These are phyloP conservation scores for Stagonosporopsis rhizophila DNA, from an alignment of 2,329 filamentous ascomycete species.

Conservation along the genomic window DNA sequence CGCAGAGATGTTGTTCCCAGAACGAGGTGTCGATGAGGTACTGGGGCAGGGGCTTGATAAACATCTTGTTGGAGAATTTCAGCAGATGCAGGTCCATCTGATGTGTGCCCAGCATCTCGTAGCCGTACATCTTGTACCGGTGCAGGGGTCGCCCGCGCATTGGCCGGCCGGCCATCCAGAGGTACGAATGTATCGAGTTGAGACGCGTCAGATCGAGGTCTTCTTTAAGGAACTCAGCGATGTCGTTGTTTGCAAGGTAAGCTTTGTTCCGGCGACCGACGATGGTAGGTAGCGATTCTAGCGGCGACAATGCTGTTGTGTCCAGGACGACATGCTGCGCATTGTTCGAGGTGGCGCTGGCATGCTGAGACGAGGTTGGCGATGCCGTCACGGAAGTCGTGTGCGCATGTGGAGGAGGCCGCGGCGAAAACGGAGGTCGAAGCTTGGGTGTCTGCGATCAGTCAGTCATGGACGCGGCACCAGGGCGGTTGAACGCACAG, in stretches of 20 bases:
- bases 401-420: constrained; percentile 26
- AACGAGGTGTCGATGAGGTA: constrained; percentile 41
- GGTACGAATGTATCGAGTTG: constrained; percentile 43
- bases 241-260: constrained; percentile 36
- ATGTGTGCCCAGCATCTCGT: constrained; percentile 40
- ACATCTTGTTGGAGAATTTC: constrained; percentile 39
- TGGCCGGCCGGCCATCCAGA: constrained; percentile 49
- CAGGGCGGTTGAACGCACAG: constrained; percentile 1
- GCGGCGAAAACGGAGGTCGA: constrained; percentile 35
- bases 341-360: constrained; percentile 2
- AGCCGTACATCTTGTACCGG: constrained; percentile 46
- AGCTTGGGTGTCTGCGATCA: constrained; percentile 11
- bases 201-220: constrained; percentile 43
- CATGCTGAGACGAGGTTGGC: constrained; percentile 15
- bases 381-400: constrained; percentile 13
- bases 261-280: constrained; percentile 24
- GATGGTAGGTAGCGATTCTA: constrained; percentile 47
- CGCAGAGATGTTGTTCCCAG: constrained; percentile 40
- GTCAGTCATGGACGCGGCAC: not conserved
- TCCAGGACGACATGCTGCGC: constrained; percentile 23
- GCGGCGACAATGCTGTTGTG: constrained; percentile 27
- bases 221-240: constrained; percentile 34
- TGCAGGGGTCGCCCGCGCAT: constrained; percentile 47
- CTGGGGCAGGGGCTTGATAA: constrained; percentile 45
- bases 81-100: constrained; percentile 49